Conservation (phyloP, 2,329 filamentous ascomycete genomes). For the Nigrograna mackinnonii region DNA sequence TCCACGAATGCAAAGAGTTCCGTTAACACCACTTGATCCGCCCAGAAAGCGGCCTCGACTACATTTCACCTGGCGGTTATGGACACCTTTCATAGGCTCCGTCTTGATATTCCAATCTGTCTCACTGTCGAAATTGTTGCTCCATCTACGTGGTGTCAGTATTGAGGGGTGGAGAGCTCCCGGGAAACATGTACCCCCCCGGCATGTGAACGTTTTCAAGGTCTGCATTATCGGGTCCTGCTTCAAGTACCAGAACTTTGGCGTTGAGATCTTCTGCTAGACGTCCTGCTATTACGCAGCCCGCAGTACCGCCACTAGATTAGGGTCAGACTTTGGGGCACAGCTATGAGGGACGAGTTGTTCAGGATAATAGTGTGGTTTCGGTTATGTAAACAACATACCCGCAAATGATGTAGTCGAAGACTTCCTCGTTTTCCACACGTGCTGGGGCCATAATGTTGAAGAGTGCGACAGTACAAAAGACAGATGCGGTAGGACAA, state of each 20-base stretch:
- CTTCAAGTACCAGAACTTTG: slow-evolving; percentile 51
- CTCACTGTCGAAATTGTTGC: slow-evolving; percentile 51
- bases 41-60: slow-evolving; percentile 56
- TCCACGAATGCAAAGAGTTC: slow-evolving; percentile 55
- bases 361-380: not conserved
- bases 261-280: slow-evolving; percentile 49
- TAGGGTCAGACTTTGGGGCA: no score
- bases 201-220: slow-evolving; percentile 57
- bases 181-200: slow-evolving; percentile 42
- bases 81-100: slow-evolving; percentile 42
- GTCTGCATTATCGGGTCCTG: slow-evolving; percentile 48
- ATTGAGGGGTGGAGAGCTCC: slow-evolving; percentile 9
- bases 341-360: not conserved
- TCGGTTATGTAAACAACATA: slow-evolving; percentile 2
- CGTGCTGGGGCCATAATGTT: no score
- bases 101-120: slow-evolving; percentile 58
- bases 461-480: no score
- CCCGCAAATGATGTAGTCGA: slow-evolving; percentile 8
- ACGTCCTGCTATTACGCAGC: slow-evolving; percentile 53
- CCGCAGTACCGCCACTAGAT: slow-evolving; percentile 53
- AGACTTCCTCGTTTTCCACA: no score
- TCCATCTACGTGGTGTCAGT: slow-evolving; percentile 33
- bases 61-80: slow-evolving; percentile 50
- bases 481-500: no score
- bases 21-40: slow-evolving; percentile 55